These are phyloP conservation scores for Kodamaea kaohsiungensis DNA, from an alignment of 805 yeast genomes.

Conservation along the genomic window DNA sequence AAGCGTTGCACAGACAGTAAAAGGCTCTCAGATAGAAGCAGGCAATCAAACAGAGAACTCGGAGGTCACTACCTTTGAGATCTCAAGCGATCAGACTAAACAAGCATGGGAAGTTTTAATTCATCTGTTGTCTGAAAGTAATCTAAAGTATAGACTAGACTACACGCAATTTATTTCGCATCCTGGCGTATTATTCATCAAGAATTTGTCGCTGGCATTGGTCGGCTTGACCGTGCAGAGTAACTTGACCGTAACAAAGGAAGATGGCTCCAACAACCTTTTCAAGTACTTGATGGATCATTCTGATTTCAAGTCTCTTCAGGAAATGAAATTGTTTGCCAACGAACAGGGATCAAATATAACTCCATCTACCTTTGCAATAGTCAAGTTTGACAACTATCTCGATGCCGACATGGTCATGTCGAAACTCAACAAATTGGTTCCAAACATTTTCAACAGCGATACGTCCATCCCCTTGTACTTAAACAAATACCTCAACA, in stretches of 20 bases:
- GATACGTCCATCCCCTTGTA: slow-evolving; percentile 38
- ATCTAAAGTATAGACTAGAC: slow-evolving; percentile 17
- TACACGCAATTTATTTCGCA: slow-evolving; percentile 42
- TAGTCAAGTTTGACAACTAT: slow-evolving; percentile 33
- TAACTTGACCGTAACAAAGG: slow-evolving; percentile 5
- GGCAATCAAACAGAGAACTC: background rate
- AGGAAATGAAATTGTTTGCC: slow-evolving; percentile 24
- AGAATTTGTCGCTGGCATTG: slow-evolving; percentile 43
- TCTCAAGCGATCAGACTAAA: slow-evolving; percentile 2
- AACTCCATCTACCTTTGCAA: slow-evolving; percentile 17
- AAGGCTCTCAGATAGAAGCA: background rate
- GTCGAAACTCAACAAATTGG: slow-evolving; percentile 17
- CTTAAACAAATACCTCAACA: slow-evolving; percentile 65
- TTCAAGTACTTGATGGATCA: slow-evolving; percentile 20
- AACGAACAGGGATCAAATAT: slow-evolving; percentile 6
- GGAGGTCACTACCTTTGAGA: background rate
- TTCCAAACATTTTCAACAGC: slow-evolving; percentile 29
- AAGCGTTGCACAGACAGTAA: background rate
- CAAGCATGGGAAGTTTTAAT: slow-evolving; percentile 2
- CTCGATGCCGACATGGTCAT: slow-evolving; percentile 34
- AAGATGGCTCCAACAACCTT: slow-evolving; percentile 24
- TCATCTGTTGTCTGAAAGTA: background rate
- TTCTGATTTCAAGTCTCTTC: slow-evolving; percentile 20
- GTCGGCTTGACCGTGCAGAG: slow-evolving; percentile 19
- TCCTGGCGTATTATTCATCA: slow-evolving; percentile 60